Base-by-base conservation (phyloP, 2,329 filamentous ascomycete species). In the Geosmithia flava region DNA sequence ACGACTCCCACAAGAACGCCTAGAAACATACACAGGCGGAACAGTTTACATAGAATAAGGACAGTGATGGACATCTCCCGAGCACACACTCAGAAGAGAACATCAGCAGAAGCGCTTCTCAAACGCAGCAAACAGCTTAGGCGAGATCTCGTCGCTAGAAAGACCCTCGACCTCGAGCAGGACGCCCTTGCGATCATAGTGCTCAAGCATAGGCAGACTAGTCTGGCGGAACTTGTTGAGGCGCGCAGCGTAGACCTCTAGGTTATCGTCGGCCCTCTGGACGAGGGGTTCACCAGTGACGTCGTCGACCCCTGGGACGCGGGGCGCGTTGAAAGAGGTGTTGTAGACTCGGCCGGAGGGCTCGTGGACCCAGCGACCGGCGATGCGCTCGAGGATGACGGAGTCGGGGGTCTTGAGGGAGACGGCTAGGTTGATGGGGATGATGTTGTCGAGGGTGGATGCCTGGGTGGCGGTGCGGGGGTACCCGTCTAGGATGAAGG, bases 401-500 rank as follows among this genome's bases (percentile, higher is more conserved):
- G 84, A 78, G 33, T 86, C 79, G 0, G 93, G 93, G 0, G 91
- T 97, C 60, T 84, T 77, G 56, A 97, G 74, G 48, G 86, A 88
- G 50, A 96, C 83, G 45, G 89, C 93, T 52, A 96, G 78, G 66
- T 98, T 98, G 63, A 98, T 90, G n/a, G 91, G 89, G 30, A 97
- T 78, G 33, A 96, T 74, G 44, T 71, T 69, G 61, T 95, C 89
- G 45, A 97, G 76, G 49, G 82, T 82, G 42, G 69, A 64, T 27
- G 90, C 93, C 67, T 98, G 93, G 3, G 71, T 62, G 1, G 86
- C 85, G 7, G 87, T 98, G 54, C 93, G 85, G 2, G 93, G 93
- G 66, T 97, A 98, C 16, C 93, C 93, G 62, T 98, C 93, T 47
- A 98, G 83, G 53, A 98, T 85, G 64, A 96, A 97, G 1, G 89